These are phyloP conservation scores for Fusarium irregulare DNA, from an alignment of 2,329 filamentous ascomycete species.

Conservation along the genomic window DNA sequence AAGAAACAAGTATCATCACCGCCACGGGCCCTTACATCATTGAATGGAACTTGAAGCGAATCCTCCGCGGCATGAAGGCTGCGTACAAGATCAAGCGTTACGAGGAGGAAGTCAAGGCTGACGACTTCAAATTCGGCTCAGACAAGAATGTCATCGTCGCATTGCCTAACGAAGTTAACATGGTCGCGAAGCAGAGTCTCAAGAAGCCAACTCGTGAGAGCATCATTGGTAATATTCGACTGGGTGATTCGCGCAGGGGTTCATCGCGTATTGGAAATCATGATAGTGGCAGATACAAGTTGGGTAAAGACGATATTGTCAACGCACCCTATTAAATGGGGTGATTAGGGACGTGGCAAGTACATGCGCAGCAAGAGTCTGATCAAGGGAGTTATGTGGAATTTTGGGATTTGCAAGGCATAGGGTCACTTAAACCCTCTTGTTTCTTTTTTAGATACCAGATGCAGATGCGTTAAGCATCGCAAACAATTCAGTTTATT, in stretches of 20 bases:
- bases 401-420: slow-evolving; percentile 34
- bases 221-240: slow-evolving; percentile 73
- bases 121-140: slow-evolving; percentile 97
- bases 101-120: slow-evolving; percentile 92
- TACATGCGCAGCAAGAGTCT: slow-evolving; percentile 12
- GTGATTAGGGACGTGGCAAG: not conserved
- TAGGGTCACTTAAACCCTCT: slow-evolving; percentile 18
- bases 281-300: slow-evolving; percentile 73
- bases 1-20: slow-evolving; percentile 95
- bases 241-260: slow-evolving; percentile 62
- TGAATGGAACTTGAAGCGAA: slow-evolving; percentile 94
- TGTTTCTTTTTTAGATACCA: slow-evolving; percentile 46
- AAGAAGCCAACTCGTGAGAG: slow-evolving; percentile 92
- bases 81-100: slow-evolving; percentile 98
- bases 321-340: slow-evolving; percentile 69
- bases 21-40: slow-evolving; percentile 97
- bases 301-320: slow-evolving; percentile 86
- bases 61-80: slow-evolving; percentile 82
- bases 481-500: slow-evolving; percentile 22
- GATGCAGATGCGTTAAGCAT: slow-evolving; percentile 33
- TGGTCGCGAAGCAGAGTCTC: slow-evolving; percentile 88
- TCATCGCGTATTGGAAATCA: slow-evolving; percentile 64
- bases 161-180: slow-evolving; percentile 96
- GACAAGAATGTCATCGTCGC: slow-evolving; percentile 99
- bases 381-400: slow-evolving; percentile 41